Evolutionary conservation across 2,329 filamentous ascomycete species (phyloP), one percentile per base, ranked within the genome.

Genomic region (Exophiala aquamarina): DNA sequence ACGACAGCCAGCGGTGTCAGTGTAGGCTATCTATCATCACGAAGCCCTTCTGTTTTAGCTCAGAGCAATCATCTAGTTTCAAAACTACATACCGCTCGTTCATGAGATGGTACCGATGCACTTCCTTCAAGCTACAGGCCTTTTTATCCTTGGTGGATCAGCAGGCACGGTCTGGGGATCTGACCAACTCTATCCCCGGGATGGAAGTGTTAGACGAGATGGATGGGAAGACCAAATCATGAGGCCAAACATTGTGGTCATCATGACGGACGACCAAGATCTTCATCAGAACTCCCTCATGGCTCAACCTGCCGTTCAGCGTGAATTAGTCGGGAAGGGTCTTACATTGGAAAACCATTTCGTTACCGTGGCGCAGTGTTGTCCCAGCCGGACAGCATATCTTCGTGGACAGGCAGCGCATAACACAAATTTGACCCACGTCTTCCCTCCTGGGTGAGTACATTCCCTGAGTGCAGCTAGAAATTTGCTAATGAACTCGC

Each of bases 341-440:
- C 57, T 54, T 4, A 39, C 48, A 3, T 66, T 54, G 32, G 47
- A 40, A 3, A 57, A 64, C 9, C 63, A 66, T 52, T 66, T 57
- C 38, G 62, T 54, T 19, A 66, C 62, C 1, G 46, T 57, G 9
- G 55, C 61, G 5, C 44, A 59, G 5, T 65, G 62, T 44, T 64
- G 62, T 41, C 62, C 62, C 1, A 59, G 55, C 10, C 43, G 62
- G 7, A 54, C 52, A 3, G 59, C 51, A 2, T 39, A 62, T 3
- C 54, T 61, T 29, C 48, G 58, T 6, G 62, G 62, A 1, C 53
- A 59, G 17, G 50, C 52, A 9, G 61, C 59, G 1, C 62, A 64
- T 38, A 61, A 61, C 19, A 61, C 57, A 5, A 63, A 64, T 34
- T 51, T 61, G 10, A 65, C 64, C 0, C 46, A 65, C 35, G 60